These are phyloP conservation scores for Aspergillus baeticus DNA, from an alignment of 495 filamentous ascomycete genomes.

Conservation along the genomic window DNA sequence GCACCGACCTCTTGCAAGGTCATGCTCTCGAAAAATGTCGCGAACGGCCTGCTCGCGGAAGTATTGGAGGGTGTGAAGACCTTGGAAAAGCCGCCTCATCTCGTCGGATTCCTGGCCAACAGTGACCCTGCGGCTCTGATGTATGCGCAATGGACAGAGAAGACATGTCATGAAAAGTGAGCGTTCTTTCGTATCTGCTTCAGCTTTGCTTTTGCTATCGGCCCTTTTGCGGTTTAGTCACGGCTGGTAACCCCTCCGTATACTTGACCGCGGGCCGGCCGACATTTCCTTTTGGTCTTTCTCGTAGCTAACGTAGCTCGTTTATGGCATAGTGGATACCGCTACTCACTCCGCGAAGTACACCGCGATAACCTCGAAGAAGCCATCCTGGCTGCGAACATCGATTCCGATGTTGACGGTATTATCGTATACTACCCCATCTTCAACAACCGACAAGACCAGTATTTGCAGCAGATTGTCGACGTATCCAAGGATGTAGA, in stretches of 20 bases:
- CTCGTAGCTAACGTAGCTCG: slow-evolving; percentile 25
- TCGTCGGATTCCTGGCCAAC: slow-evolving; percentile 92
- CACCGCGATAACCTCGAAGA: slow-evolving; percentile 87
- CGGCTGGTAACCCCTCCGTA: background rate
- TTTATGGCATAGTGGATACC: slow-evolving; percentile 67
- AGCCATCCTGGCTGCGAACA: slow-evolving; percentile 77
- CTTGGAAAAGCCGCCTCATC: slow-evolving; percentile 66
- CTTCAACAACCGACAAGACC: slow-evolving; percentile 83
- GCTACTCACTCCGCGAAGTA: slow-evolving; percentile 78
- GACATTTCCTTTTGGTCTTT: slow-evolving; percentile 6
- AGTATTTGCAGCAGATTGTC: slow-evolving; percentile 94
- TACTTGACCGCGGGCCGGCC: background rate
- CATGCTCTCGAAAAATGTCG: slow-evolving; percentile 79
- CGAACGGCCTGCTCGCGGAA: slow-evolving; percentile 74
- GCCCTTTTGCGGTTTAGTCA: too few species aligned
- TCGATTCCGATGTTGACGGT: slow-evolving; percentile 74
- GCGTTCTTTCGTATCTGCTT: slow-evolving; percentile 30
- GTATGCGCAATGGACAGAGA: slow-evolving; percentile 96
- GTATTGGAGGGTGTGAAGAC: slow-evolving; percentile 68
- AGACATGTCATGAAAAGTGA: slow-evolving; percentile 94
- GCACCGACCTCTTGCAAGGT: slow-evolving; percentile 77
- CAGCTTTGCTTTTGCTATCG: slow-evolving; percentile 16
- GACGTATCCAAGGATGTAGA: slow-evolving; percentile 90
- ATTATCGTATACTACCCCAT: slow-evolving; percentile 99
- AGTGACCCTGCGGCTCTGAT: slow-evolving; percentile 84